Conservation (phyloP, 768 basidiomycete species). For the Phanerodontia chrysosporium region DNA sequence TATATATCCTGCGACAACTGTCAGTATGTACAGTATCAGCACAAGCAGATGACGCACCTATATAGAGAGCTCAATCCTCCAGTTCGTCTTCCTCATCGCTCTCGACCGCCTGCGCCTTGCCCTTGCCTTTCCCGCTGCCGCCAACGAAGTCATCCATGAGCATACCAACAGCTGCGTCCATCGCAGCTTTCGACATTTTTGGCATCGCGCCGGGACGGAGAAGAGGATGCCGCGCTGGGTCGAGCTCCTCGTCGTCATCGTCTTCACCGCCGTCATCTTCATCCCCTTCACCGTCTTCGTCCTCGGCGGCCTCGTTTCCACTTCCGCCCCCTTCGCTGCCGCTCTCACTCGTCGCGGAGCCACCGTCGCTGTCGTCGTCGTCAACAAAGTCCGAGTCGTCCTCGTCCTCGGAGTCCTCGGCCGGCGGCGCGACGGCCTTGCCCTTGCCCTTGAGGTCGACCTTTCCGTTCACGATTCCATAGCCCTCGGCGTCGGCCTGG, state of each 20-base stretch:
- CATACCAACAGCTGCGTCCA: constrained; percentile 64
- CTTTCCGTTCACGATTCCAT: constrained; percentile 11
- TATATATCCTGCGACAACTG: too few relatives aligned
- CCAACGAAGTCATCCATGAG: constrained; percentile 50
- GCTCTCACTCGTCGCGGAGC: constrained; percentile 27
- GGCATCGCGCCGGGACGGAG: constrained; percentile 66
- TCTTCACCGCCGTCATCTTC: constrained; percentile 31
- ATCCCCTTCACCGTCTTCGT: constrained; percentile 25
- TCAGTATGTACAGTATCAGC: too few relatives aligned
- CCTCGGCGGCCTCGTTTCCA: constrained; percentile 13
- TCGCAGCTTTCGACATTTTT: constrained; percentile 56
- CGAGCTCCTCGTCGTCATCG: constrained; percentile 43
- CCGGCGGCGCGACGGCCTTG: constrained; percentile 8
- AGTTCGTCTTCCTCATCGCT: constrained; percentile 13
- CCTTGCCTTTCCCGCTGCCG: constrained; percentile 7
- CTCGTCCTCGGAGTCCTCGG: constrained; percentile 27
- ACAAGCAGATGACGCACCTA: too few relatives aligned
- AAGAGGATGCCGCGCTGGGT: constrained; percentile 56
- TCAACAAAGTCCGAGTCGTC: constrained; percentile 31
- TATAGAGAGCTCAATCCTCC: constrained; percentile 3
- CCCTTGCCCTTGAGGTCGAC: constrained; percentile 13
- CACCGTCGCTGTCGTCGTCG: constrained; percentile 35
- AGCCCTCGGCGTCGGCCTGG: not conserved
- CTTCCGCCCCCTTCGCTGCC: constrained; percentile 15
- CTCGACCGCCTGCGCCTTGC: not conserved